Conservation (phyloP, 2,329 filamentous ascomycete genomes). For the Hymenoscyphus fructigenus region DNA sequence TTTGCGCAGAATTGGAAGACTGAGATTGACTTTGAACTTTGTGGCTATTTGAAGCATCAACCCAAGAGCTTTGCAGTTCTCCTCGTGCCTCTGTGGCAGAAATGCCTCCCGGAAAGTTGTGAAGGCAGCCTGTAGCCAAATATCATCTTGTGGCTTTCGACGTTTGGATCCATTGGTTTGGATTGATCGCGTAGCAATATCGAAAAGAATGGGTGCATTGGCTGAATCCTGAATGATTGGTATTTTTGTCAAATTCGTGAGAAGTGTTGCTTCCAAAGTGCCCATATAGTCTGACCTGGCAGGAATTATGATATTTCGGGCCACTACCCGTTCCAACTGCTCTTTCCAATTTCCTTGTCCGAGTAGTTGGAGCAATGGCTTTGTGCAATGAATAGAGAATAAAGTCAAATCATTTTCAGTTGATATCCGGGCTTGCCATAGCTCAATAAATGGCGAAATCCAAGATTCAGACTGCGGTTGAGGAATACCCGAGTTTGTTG, state of each 20-base stretch:
- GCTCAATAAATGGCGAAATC: conserved; percentile 33
- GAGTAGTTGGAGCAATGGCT: conserved; percentile 32
- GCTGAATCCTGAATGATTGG: conserved; percentile 33
- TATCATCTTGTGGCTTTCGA: conserved; percentile 44
- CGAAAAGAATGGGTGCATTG: conserved; percentile 45
- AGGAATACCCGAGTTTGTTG: neutral
- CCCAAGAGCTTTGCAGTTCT: conserved; percentile 30
- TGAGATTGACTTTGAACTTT: conserved; percentile 37
- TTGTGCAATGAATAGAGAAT: conserved; percentile 37
- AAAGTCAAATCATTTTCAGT: conserved; percentile 26
- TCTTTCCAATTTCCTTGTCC: conserved; percentile 23
- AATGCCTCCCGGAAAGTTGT: conserved; percentile 34
- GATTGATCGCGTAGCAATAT: conserved; percentile 46
- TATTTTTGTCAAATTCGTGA: conserved; percentile 28
- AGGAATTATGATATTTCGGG: conserved; percentile 38
- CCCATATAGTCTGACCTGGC: conserved; percentile 25
- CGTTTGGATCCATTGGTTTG: conserved; percentile 44
- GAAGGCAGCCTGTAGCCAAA: conserved; percentile 51
- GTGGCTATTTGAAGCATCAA: conserved; percentile 39
- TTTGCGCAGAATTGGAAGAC: conserved; percentile 36
- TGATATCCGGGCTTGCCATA: conserved; percentile 31
- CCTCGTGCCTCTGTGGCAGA: conserved; percentile 16
- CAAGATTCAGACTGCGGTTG: conserved; percentile 14
- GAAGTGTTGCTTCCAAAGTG: conserved; percentile 24
- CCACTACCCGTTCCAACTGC: conserved; percentile 36